Evolutionary conservation across 1,284 basidiomycete species (phyloP).

Genomic region (Omphalotus olearius): DNA sequence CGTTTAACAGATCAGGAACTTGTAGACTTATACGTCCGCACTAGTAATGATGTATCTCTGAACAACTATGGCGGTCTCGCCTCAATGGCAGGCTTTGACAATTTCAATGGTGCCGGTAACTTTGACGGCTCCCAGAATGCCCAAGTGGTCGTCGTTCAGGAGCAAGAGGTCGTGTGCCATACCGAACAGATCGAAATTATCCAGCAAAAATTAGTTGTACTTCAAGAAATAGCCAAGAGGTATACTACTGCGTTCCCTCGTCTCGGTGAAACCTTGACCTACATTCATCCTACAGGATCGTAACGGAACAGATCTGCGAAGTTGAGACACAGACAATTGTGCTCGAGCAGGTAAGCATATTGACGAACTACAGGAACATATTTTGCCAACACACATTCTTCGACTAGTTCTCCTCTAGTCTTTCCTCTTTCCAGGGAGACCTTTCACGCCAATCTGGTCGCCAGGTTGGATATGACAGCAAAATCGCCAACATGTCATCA

Average conservation of each 20-base stretch:
- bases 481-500: slow-evolving; percentile 14
- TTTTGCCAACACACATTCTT: neutral
- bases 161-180: slow-evolving; percentile 16
- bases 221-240: slow-evolving; percentile 25
- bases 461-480: slow-evolving; percentile 22
- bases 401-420: slow-evolving; percentile 4
- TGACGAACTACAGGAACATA: neutral
- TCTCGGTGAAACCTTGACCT: neutral
- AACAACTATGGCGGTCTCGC: slow-evolving; percentile 32
- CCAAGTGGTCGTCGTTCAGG: slow-evolving; percentile 28
- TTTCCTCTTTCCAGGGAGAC: slow-evolving; percentile 26
- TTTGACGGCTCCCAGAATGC: slow-evolving; percentile 31
- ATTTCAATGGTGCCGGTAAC: slow-evolving; percentile 36
- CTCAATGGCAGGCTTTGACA: slow-evolving; percentile 33
- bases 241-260: slow-evolving; percentile 11
- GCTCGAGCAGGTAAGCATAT: slow-evolving; percentile 23
- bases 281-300: slow-evolving; percentile 25
- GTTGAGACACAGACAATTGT: slow-evolving; percentile 29
- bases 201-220: slow-evolving; percentile 17
- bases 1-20: slow-evolving; percentile 4
- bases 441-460: slow-evolving; percentile 23
- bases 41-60: slow-evolving; percentile 24
- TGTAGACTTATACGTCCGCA: slow-evolving; percentile 8
- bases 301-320: slow-evolving; percentile 29
- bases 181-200: slow-evolving; percentile 14